These are phyloP conservation scores for Beauveria scarabaeidicola DNA, from an alignment of 2,329 filamentous ascomycete species.

Conservation along the genomic window DNA sequence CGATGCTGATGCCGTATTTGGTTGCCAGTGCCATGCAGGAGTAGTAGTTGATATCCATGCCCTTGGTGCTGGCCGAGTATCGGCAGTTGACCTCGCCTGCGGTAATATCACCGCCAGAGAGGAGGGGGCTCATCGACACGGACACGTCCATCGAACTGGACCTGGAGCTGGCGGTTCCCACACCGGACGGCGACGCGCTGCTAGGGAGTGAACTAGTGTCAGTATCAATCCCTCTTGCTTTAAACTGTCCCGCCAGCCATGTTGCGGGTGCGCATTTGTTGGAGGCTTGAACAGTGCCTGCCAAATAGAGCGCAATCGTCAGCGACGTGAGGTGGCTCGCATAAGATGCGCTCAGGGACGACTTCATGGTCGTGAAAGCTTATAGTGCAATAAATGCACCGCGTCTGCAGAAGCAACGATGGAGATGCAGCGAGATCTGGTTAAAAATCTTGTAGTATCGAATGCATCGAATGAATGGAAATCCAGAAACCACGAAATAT, in stretches of 20 bases:
- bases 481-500: too few species aligned
- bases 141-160: too few species aligned
- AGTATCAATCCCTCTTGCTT: background rate
- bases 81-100: slow-evolving; percentile 16
- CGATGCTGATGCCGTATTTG: slow-evolving; percentile 17
- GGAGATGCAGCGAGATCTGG: too few species aligned
- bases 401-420: too few species aligned
- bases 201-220: background rate
- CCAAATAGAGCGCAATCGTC: background rate
- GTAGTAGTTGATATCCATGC: slow-evolving; percentile 17
- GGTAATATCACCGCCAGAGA: background rate
- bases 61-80: slow-evolving; percentile 9
- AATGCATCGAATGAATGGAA: too few species aligned
- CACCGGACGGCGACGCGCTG: background rate
- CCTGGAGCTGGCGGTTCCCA: background rate
- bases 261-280: slow-evolving; percentile 11
- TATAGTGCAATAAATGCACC: too few species aligned
- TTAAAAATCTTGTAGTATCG: too few species aligned
- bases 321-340: background rate
- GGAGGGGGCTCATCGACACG: background rate
- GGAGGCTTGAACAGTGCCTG: background rate
- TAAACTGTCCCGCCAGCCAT: slow-evolving; percentile 1
- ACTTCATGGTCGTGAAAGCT: background rate
- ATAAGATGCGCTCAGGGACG: background rate
- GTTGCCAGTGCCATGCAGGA: slow-evolving; percentile 18